These are phyloP conservation scores for Gomphus bonarii DNA, from an alignment of 1,284 basidiomycete genomes.

Conservation along the genomic window DNA sequence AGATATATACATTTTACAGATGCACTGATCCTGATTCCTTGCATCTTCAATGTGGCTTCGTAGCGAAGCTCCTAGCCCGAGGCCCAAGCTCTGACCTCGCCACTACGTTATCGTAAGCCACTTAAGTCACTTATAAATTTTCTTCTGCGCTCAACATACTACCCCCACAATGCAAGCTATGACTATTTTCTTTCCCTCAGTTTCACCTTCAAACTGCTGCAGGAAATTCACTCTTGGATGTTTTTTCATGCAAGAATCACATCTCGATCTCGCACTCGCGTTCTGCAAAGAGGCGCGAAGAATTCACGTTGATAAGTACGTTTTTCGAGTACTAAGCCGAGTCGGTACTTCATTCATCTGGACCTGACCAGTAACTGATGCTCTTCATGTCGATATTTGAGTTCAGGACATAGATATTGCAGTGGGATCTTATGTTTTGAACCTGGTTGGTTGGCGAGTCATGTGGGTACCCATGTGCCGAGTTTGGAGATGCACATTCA, in stretches of 20 bases:
- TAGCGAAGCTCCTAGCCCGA: no score
- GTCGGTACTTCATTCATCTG: background rate
- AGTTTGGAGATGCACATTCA: slow-evolving; percentile 86
- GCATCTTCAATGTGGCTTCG: no score
- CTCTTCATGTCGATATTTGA: background rate
- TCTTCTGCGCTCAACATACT: no score
- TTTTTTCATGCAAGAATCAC: background rate
- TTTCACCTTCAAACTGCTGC: background rate
- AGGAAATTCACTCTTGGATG: background rate
- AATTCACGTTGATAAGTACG: background rate
- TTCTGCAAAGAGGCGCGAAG: background rate
- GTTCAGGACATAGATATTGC: slow-evolving; percentile 67
- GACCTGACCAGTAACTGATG: background rate
- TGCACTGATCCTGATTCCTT: no score
- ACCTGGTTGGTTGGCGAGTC: slow-evolving; percentile 73
- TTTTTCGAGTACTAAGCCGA: slow-evolving; percentile 8
- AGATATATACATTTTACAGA: no score
- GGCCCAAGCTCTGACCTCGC: no score
- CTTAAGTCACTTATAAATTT: no score
- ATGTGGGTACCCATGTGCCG: slow-evolving; percentile 79
- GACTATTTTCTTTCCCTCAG: no score
- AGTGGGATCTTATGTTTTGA: slow-evolving; percentile 72
- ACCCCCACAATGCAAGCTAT: no score
- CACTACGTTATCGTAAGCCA: no score
- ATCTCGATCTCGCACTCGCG: background rate